Evolutionary conservation across 148 eudicot species (phyloP).

Genomic region (Agrostemma githago): DNA sequence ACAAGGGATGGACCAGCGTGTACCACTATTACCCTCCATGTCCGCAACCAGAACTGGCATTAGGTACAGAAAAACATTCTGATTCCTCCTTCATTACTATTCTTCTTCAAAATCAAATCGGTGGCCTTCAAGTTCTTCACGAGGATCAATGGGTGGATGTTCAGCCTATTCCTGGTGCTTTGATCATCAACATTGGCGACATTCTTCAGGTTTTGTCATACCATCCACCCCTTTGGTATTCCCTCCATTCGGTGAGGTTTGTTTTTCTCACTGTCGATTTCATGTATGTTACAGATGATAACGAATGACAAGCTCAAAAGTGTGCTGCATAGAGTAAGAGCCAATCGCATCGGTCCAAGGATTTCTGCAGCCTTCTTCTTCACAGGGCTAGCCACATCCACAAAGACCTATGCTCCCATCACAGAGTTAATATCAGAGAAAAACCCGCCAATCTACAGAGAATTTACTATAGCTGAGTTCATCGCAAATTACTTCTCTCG

Average conservation of each 20-base stretch:
- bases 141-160: conserved; percentile 36
- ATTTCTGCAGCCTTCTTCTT: conserved; percentile 39
- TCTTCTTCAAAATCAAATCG: conserved; percentile 28
- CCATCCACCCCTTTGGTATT: background rate
- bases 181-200: conserved; percentile 41
- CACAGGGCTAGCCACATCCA: background rate
- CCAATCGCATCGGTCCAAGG: conserved; percentile 33
- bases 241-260: background rate
- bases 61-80: conserved; percentile 10
- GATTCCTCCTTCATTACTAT: conserved; percentile 17
- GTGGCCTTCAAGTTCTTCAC: conserved; percentile 46
- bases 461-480: conserved; percentile 23
- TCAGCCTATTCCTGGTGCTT: conserved; percentile 29
- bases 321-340: conserved; percentile 34
- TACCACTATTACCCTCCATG: conserved; percentile 39
- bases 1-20: conserved; percentile 14
- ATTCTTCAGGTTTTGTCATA: conserved; percentile 35
- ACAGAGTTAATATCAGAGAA: conserved; percentile 38
- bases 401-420: conserved; percentile 35
- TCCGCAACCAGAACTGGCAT: conserved; percentile 15
- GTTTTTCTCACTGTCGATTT: background rate
- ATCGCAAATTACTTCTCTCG: background rate
- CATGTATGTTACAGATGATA: conserved; percentile 19
- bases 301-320: conserved; percentile 37
- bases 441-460: conserved; percentile 28